These are phyloP conservation scores for Saccharomyces hybrid DNA, from an alignment of 1,139 yeast genomes.

Conservation along the genomic window DNA sequence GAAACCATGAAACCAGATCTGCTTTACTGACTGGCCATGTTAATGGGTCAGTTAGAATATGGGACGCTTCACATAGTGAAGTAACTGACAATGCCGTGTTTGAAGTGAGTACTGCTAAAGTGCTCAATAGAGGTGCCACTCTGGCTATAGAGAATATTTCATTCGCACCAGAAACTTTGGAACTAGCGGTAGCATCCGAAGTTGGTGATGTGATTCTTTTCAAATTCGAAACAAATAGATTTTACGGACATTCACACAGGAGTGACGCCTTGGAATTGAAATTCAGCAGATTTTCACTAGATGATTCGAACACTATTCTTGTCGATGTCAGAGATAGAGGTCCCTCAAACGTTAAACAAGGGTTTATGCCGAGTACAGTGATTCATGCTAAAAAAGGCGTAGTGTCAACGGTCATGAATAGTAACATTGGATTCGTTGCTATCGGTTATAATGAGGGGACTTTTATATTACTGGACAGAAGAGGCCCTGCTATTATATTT, in stretches of 20 bases:
- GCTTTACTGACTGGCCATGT: conserved; percentile 75
- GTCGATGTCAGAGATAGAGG: conserved; percentile 34
- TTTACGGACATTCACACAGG: conserved; percentile 32
- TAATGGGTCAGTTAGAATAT: conserved; percentile 67
- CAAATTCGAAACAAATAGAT: conserved; percentile 54
- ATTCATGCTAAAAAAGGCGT: conserved; percentile 39
- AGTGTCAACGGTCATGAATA: conserved; percentile 57
- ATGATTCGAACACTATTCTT: conserved; percentile 23
- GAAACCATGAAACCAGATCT: conserved; percentile 52
- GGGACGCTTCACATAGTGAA: conserved; percentile 78
- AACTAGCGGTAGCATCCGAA: conserved; percentile 52
- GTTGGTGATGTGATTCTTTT: conserved; percentile 72
- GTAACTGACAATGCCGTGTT: conserved; percentile 51
- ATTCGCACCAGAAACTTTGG: conserved; percentile 67
- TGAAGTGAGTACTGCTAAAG: conserved; percentile 45
- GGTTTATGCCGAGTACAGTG: conserved; percentile 62
- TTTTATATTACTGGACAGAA: conserved; percentile 65
- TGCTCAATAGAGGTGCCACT: conserved; percentile 38
- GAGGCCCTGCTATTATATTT: conserved; percentile 76
- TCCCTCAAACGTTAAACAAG: conserved; percentile 44
- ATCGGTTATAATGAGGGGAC: conserved; percentile 73
- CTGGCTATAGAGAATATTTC: conserved; percentile 53
- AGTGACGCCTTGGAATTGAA: conserved; percentile 25
- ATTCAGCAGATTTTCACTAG: conserved; percentile 30
- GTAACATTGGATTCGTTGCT: conserved; percentile 79